phyloP scores from a whole-genome alignment of 2,329 filamentous ascomycete genomes.

The Colletotrichum lentis region DNA sequence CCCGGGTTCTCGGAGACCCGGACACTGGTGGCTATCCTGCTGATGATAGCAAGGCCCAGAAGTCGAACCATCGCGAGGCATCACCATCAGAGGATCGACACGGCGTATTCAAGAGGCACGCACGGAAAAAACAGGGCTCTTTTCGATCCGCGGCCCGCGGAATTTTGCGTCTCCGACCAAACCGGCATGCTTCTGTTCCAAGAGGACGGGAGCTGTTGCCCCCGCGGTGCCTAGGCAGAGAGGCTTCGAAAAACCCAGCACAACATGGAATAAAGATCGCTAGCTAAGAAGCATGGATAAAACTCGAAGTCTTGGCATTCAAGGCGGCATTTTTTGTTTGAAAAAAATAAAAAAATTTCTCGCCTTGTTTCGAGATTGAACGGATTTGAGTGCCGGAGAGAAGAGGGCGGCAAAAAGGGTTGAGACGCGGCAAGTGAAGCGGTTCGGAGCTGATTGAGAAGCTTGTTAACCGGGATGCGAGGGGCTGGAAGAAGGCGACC shows the following conservation, averaged over 20 bases:
- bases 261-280: not conserved
- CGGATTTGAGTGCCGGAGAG: conserved; percentile 9
- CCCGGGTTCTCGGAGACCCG: too few species aligned
- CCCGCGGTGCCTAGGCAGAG: not conserved
- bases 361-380: conserved; percentile 3
- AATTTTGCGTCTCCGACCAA: conserved; percentile 8
- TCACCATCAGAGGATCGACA: not conserved
- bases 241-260: not conserved
- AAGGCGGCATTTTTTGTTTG: too few species aligned
- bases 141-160: not conserved
- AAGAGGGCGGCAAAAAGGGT: too few species aligned
- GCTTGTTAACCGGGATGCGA: not conserved
- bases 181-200: not conserved
- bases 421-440: not conserved
- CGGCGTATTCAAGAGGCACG: too few species aligned
- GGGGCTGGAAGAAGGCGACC: not conserved
- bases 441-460: too few species aligned
- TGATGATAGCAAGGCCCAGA: too few species aligned
- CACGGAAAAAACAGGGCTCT: not conserved
- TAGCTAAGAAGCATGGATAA: conserved; percentile 1
- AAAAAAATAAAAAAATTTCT: not conserved
- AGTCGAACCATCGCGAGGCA: not conserved
- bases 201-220: not conserved
- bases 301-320: conserved; percentile 21
- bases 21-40: too few species aligned